phyloP scores from a whole-genome alignment of 768 basidiomycete species.

The Mycena rebaudengoi region DNA sequence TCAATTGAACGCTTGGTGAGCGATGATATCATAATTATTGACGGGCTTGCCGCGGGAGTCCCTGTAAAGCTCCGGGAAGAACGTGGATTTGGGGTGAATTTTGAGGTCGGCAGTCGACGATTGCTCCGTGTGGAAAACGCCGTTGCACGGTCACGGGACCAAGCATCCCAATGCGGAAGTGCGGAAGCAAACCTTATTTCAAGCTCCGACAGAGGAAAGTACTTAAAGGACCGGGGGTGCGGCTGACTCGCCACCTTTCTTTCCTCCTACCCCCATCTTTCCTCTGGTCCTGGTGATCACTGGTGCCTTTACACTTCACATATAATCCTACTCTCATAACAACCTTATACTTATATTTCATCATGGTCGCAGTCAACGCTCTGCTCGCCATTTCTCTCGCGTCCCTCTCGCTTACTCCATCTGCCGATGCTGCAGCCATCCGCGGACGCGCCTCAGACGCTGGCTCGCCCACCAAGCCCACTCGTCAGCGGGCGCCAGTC shows the following conservation, averaged over 20 bases:
- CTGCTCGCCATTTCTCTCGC: conserved; percentile 54
- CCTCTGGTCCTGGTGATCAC: conserved; percentile 66
- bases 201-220: no score
- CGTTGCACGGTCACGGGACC: no score
- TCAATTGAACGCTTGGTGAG: no score
- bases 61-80: no score
- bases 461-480: conserved; percentile 16
- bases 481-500: conserved; percentile 10
- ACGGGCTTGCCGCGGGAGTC: no score
- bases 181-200: no score
- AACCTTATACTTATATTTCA: conserved; percentile 10
- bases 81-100: no score
- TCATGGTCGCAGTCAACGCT: conserved; percentile 61
- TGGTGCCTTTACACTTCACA: conserved; percentile 30
- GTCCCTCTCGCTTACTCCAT: conserved; percentile 47
- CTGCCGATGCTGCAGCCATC: conserved; percentile 52
- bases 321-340: conserved; percentile 14
- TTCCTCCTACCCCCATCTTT: conserved; percentile 47
- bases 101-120: no score
- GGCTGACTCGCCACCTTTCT: conserved; percentile 35
- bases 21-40: no score
- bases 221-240: not conserved
- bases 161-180: no score
- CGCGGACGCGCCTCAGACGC: conserved; percentile 27
- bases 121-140: no score